phyloP scores from a whole-genome alignment of 805 yeast genomes.

The Candida dendrica region DNA sequence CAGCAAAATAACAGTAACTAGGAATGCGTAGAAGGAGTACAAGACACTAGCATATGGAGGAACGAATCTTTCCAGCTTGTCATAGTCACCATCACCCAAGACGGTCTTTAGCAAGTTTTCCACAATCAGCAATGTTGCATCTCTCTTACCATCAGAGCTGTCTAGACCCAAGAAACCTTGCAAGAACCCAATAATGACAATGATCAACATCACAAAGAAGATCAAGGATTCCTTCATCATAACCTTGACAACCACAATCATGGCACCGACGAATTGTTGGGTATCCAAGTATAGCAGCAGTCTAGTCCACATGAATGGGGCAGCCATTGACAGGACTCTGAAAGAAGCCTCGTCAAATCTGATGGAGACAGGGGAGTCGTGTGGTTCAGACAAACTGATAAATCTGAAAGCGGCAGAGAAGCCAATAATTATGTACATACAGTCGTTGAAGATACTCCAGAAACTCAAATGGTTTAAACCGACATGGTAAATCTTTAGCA shows the following conservation, averaged over 20 bases:
- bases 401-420: slow-evolving; percentile 51
- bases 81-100: slow-evolving; percentile 68
- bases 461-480: slow-evolving; percentile 68
- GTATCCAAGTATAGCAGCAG: slow-evolving; percentile 72
- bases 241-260: slow-evolving; percentile 76
- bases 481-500: slow-evolving; percentile 65
- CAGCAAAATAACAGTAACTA: slow-evolving; percentile 67
- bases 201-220: slow-evolving; percentile 65
- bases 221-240: slow-evolving; percentile 85
- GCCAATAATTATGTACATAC: slow-evolving; percentile 50
- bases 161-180: slow-evolving; percentile 87
- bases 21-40: slow-evolving; percentile 71
- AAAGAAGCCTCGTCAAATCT: slow-evolving; percentile 52
- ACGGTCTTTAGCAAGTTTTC: slow-evolving; percentile 64
- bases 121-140: slow-evolving; percentile 60
- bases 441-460: slow-evolving; percentile 73
- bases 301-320: slow-evolving; percentile 85
- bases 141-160: slow-evolving; percentile 78
- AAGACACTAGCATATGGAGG: slow-evolving; percentile 82
- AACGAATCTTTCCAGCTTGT: slow-evolving; percentile 62
- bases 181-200: slow-evolving; percentile 71
- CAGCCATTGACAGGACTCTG: slow-evolving; percentile 67
- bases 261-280: slow-evolving; percentile 75
- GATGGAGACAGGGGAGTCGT: slow-evolving; percentile 19
- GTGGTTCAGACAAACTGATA: slow-evolving; percentile 21